phyloP scores from a whole-genome alignment of 331 rosid genomes.

The Arachis monticola region DNA sequence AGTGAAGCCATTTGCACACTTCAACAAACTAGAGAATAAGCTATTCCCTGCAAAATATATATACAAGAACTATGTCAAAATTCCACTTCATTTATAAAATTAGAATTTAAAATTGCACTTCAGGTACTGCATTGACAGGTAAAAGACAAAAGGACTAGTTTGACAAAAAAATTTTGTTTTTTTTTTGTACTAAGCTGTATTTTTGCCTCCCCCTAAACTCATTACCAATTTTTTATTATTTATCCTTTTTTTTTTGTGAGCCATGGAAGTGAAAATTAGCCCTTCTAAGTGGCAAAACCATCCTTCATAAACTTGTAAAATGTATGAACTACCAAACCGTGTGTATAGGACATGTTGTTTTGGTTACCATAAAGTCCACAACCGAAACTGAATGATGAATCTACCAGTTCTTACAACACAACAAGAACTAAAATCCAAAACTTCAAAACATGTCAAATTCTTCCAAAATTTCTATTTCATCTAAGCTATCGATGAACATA shows the following conservation, averaged over 20 bases:
- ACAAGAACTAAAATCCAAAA: not conserved
- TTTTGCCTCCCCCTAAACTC: not conserved
- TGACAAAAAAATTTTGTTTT: not conserved
- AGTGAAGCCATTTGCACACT: slow-evolving; percentile 70
- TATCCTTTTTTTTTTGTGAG: not conserved
- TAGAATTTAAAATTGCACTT: slow-evolving; percentile 18
- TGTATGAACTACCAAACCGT: not conserved
- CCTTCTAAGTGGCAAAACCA: slow-evolving; percentile 10
- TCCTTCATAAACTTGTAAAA: not conserved
- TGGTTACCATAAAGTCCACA: not conserved
- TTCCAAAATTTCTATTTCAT: not conserved
- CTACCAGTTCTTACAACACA: slow-evolving; percentile 17
- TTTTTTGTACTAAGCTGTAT: too few species aligned
- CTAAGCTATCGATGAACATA: slow-evolving; percentile 5
- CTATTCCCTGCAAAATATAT: slow-evolving; percentile 46
- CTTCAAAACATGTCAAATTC: slow-evolving; percentile 3
- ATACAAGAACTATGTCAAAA: slow-evolving; percentile 15
- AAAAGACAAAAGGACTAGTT: slow-evolving; percentile 7
- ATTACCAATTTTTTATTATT: not conserved
- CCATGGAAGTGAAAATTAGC: slow-evolving; percentile 2
- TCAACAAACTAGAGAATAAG: slow-evolving; percentile 12
- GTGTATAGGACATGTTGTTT: not conserved
- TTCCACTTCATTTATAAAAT: slow-evolving; percentile 22
- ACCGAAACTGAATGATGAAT: not conserved
- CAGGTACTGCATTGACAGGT: slow-evolving; percentile 18